Evolutionary conservation across 805 yeast species (phyloP).

Genomic region (Teunomyces lycoperdinae): DNA sequence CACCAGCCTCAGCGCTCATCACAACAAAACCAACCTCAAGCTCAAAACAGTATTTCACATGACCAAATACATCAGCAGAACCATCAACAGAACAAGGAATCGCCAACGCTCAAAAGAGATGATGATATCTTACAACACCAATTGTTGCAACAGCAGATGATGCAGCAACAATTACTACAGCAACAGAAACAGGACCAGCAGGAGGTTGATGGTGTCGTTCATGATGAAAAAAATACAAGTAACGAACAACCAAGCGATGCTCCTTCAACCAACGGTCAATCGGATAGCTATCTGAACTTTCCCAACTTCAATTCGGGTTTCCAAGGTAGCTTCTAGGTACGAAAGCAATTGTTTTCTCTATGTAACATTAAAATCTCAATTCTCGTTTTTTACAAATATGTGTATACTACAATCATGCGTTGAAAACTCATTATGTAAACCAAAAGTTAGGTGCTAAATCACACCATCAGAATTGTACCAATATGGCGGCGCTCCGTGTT

Average conservation of each 20-base stretch:
- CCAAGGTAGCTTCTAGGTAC: slow-evolving; percentile 7
- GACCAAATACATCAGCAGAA: slow-evolving; percentile 1
- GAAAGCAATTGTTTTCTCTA: neutral
- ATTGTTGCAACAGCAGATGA: slow-evolving; percentile 7
- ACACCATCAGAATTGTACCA: too few species aligned
- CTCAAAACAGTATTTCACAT: slow-evolving; percentile 6
- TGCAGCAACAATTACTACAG: slow-evolving; percentile 8
- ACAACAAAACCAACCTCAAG: slow-evolving; percentile 7
- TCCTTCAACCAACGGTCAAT: neutral
- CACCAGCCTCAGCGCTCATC: slow-evolving; percentile 10
- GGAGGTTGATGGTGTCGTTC: neutral
- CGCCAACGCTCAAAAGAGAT: neutral
- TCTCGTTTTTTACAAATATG: slow-evolving; percentile 1
- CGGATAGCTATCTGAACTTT: slow-evolving; percentile 5
- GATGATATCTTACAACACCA: slow-evolving; percentile 3
- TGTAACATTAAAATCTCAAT: slow-evolving; percentile 2
- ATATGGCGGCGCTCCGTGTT: too few species aligned
- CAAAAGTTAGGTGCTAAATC: too few species aligned
- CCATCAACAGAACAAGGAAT: neutral
- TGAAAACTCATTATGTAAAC: too few species aligned
- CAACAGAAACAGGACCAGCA: slow-evolving; percentile 1
- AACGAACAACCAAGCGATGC: neutral
- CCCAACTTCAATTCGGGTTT: slow-evolving; percentile 7
- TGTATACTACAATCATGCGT: neutral
- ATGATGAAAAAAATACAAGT: neutral